A percentile compares a stretch with the other conserved stretches of the same genome.
These are phyloP conservation scores for Hibiscus mutabilis DNA, from an alignment of 345 rosid species.

Conservation along the genomic window DNA sequence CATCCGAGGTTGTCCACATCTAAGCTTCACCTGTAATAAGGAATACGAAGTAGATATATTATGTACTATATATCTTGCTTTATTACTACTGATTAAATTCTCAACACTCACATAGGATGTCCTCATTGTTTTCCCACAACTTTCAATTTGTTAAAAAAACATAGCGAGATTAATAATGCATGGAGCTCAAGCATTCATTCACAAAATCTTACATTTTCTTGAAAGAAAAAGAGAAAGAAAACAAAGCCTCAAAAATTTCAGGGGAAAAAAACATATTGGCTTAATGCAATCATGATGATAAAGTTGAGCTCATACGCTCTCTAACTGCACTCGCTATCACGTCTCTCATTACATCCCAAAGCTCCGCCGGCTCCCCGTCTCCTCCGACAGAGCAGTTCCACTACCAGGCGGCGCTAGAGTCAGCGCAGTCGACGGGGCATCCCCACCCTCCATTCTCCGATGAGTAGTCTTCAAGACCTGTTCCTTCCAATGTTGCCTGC, in stretches of 20 bases:
- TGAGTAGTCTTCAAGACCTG: background rate
- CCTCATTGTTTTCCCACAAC: background rate
- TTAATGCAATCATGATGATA: slow-evolving; percentile 25
- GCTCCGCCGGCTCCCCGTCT: slow-evolving; percentile 31
- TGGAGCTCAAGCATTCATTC: background rate
- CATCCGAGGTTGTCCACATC: too few species aligned
- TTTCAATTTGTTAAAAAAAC: background rate
- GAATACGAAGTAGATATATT: background rate
- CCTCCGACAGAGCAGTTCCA: slow-evolving; percentile 9
- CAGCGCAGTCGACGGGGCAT: slow-evolving; percentile 46
- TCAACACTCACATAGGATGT: too few species aligned
- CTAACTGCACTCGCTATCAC: slow-evolving; percentile 61
- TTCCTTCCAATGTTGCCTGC: slow-evolving; percentile 13
- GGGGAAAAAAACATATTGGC: slow-evolving; percentile 13
- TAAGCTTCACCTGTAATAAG: too few species aligned
- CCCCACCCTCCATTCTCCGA: slow-evolving; percentile 16
- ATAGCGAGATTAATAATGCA: background rate
- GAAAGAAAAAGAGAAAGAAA: slow-evolving; percentile 4
- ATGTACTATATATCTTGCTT: background rate
- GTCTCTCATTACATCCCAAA: slow-evolving; percentile 57
- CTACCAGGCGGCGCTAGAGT: slow-evolving; percentile 60
- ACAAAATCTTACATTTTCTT: background rate
- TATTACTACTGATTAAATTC: background rate
- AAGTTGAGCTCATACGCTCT: slow-evolving; percentile 38
- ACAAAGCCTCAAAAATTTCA: background rate